A percentile compares a stretch with the other conserved stretches of the same genome.
These are phyloP conservation scores for Candida orba DNA, from an alignment of 805 yeast genomes.

Conservation along the genomic window DNA sequence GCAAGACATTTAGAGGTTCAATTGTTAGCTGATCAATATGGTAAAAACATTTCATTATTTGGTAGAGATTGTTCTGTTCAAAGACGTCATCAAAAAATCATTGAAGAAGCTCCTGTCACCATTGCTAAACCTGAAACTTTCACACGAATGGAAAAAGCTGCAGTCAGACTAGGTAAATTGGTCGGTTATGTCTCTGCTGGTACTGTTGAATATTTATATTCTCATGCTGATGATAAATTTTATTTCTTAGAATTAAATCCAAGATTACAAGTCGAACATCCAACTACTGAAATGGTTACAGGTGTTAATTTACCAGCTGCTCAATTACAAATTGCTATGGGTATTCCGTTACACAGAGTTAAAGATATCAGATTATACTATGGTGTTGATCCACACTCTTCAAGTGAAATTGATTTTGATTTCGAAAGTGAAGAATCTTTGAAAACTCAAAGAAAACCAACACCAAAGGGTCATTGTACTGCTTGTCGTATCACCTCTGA, in stretches of 20 bases:
- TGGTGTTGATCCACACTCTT: slow-evolving; percentile 93
- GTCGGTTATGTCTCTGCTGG: slow-evolving; percentile 99
- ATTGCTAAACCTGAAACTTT: slow-evolving; percentile 84
- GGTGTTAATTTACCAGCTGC: slow-evolving; percentile 99
- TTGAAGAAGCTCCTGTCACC: slow-evolving; percentile 99
- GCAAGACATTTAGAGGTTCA: slow-evolving; percentile 99
- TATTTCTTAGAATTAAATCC: slow-evolving; percentile 97
- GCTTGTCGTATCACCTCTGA: slow-evolving; percentile 99
- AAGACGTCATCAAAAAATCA: slow-evolving; percentile 98
- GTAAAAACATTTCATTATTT: slow-evolving; percentile 92
- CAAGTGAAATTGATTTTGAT: slow-evolving; percentile 85
- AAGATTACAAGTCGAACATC: slow-evolving; percentile 98
- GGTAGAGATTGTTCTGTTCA: slow-evolving; percentile 99
- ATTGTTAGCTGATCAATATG: slow-evolving; percentile 95
- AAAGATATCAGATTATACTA: slow-evolving; percentile 87
- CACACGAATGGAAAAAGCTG: slow-evolving; percentile 90
- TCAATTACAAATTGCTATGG: slow-evolving; percentile 98
- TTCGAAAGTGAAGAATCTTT: slow-evolving; percentile 67
- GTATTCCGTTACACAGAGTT: slow-evolving; percentile 93
- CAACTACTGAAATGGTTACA: slow-evolving; percentile 98
- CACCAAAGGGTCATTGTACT: slow-evolving; percentile 97
- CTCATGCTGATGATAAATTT: slow-evolving; percentile 89
- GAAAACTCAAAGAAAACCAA: slow-evolving; percentile 82
- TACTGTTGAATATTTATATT: slow-evolving; percentile 95
- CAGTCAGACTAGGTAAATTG: slow-evolving; percentile 90